A percentile compares a stretch with the other conserved stretches of the same genome.
phyloP scores from a whole-genome alignment of 768 basidiomycete species.

The Hemileccinum rubropunctum region DNA sequence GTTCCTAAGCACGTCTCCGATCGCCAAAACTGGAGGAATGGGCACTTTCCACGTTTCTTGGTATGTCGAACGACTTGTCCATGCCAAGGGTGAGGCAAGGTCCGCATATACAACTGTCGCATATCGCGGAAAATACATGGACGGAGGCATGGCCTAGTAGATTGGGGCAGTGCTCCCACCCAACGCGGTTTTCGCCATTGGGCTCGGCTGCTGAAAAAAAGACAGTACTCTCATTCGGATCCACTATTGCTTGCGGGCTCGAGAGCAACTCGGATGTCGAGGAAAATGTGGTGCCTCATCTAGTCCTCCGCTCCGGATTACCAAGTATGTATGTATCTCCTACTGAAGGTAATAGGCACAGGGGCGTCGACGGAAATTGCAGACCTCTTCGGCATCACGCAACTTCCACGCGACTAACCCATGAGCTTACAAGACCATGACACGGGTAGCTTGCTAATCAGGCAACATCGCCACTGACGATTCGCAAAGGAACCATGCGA shows the following conservation, averaged over 20 bases:
- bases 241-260: neutral
- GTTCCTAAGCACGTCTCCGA: neutral
- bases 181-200: neutral
- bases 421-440: neutral
- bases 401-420: neutral
- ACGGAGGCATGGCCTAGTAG: neutral
- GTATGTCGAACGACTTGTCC: neutral
- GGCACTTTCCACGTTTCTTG: neutral
- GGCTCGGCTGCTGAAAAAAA: neutral
- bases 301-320: neutral
- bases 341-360: constrained; percentile 2
- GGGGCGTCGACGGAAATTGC: neutral
- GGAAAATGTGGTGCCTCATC: neutral
- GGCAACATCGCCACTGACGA: neutral
- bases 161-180: neutral
- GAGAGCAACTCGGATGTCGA: neutral
- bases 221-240: neutral
- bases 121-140: neutral
- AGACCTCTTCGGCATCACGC: neutral
- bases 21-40: neutral
- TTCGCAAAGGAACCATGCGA: neutral
- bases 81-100: neutral
- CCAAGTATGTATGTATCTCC: neutral
- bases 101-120: neutral
- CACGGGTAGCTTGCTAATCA: neutral